Conservation (phyloP, 345 rosid genomes). For the Luvunga scandens region DNA sequence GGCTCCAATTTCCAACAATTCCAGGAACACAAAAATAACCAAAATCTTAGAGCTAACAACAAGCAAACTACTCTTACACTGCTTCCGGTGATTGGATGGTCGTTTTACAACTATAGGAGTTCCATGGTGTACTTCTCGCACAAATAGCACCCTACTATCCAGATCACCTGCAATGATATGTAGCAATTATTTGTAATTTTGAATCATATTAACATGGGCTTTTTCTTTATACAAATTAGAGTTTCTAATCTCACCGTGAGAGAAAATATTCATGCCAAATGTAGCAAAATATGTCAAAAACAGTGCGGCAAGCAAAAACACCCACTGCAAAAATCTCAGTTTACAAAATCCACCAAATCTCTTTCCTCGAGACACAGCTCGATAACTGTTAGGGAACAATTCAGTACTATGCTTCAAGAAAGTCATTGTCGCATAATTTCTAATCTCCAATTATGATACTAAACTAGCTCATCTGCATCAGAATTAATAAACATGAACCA, state of each 20-base stretch:
- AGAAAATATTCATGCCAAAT: slow-evolving; percentile 48
- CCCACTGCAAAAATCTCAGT: slow-evolving; percentile 39
- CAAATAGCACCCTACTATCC: slow-evolving; percentile 22
- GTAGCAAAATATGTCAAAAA: slow-evolving; percentile 46
- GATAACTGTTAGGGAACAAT: slow-evolving; percentile 33
- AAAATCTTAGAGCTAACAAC: neutral
- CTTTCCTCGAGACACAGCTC: slow-evolving; percentile 50
- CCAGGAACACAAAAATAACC: neutral
- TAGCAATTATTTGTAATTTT: neutral
- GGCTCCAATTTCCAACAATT: neutral
- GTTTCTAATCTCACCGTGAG: slow-evolving; percentile 51
- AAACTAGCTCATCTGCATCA: slow-evolving; percentile 18
- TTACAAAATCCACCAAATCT: slow-evolving; percentile 52
- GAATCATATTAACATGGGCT: neutral
- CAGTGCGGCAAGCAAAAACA: slow-evolving; percentile 41
- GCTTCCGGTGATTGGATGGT: slow-evolving; percentile 32
- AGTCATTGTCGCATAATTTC: slow-evolving; percentile 1
- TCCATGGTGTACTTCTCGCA: slow-evolving; percentile 16
- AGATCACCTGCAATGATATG: slow-evolving; percentile 27
- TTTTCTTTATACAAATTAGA: neutral
- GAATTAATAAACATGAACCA: neutral
- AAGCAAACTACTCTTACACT: slow-evolving; percentile 33
- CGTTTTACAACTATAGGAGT: slow-evolving; percentile 14
- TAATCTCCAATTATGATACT: neutral
- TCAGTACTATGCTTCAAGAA: slow-evolving; percentile 19